These are phyloP conservation scores for Silene coronaria DNA, from an alignment of 179 eudicot genomes.

Conservation along the genomic window DNA sequence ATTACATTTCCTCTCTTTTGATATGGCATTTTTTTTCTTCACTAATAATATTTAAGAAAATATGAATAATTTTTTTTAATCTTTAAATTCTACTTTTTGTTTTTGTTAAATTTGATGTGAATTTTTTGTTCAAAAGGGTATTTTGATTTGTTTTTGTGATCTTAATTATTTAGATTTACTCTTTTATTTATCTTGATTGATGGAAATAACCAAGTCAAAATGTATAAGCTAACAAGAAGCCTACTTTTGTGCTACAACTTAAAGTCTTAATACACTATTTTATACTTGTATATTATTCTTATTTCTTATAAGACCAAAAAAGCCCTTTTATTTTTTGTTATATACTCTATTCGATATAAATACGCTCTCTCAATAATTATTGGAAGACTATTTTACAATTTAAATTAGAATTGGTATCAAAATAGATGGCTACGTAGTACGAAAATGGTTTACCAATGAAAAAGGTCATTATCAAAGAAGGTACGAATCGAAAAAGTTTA, in stretches of 20 bases:
- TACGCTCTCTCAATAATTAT: too few species aligned
- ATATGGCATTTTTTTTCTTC: constrained; percentile 9
- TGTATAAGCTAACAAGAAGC: constrained; percentile 27
- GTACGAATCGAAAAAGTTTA: too few species aligned
- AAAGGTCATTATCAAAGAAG: too few species aligned
- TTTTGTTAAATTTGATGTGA: not conserved
- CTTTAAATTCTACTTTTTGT: not conserved
- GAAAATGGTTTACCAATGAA: too few species aligned
- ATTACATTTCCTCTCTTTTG: constrained; percentile 26
- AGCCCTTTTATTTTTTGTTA: too few species aligned
- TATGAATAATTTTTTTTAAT: not conserved
- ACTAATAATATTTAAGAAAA: not conserved
- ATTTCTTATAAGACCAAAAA: too few species aligned
- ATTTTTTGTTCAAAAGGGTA: not conserved
- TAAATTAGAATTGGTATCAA: too few species aligned
- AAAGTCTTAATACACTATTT: not conserved
- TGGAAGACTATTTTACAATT: too few species aligned
- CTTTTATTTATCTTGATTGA: constrained; percentile 4
- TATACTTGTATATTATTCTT: not conserved
- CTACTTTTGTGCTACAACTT: constrained; percentile 23
- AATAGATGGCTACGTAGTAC: too few species aligned
- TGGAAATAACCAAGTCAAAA: constrained; percentile 27
- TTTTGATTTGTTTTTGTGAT: constrained; percentile 7
- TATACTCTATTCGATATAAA: too few species aligned
- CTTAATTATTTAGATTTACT: not conserved